phyloP scores from a whole-genome alignment of 495 filamentous ascomycete species.

The Aspergillus asperescens region DNA sequence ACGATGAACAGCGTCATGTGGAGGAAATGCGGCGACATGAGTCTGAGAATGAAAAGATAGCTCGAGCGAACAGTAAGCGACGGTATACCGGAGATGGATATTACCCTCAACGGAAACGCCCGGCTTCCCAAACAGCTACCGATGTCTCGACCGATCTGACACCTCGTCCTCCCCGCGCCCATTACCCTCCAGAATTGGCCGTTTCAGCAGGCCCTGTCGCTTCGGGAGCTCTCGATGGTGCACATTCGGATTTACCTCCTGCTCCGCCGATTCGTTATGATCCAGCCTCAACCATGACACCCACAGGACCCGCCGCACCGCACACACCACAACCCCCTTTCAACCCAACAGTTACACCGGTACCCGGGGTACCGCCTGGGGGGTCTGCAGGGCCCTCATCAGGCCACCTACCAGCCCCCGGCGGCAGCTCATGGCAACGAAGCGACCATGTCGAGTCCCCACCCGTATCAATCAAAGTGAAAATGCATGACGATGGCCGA shows the following conservation, averaged over 20 bases:
- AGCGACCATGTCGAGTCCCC: conserved; percentile 47
- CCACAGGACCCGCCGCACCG: conserved; percentile 40
- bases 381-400: conserved; percentile 32
- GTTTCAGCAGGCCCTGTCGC: conserved; percentile 32
- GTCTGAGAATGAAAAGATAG: conserved; percentile 55
- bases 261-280: conserved; percentile 48
- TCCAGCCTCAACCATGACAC: conserved; percentile 37
- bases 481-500: conserved; percentile 71
- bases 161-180: conserved; percentile 31
- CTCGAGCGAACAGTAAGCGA: conserved; percentile 49
- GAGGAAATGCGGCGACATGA: conserved; percentile 54
- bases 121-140: conserved; percentile 40
- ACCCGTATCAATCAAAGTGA: conserved; percentile 73
- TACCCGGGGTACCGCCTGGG: conserved; percentile 41
- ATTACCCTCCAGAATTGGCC: conserved; percentile 28
- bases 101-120: conserved; percentile 49
- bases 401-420: conserved; percentile 35
- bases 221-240: conserved; percentile 30
- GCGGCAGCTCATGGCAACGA: conserved; percentile 32
- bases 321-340: conserved; percentile 25
- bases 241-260: conserved; percentile 39
- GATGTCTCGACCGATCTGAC: conserved; percentile 42
- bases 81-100: conserved; percentile 57
- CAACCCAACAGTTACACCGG: conserved; percentile 41
- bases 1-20: conserved; percentile 59